Percentiles rank a stretch among this genome's conserved stretches.
Conservation (phyloP, 768 basidiomycete genomes). For the Lentinula lateritia region DNA sequence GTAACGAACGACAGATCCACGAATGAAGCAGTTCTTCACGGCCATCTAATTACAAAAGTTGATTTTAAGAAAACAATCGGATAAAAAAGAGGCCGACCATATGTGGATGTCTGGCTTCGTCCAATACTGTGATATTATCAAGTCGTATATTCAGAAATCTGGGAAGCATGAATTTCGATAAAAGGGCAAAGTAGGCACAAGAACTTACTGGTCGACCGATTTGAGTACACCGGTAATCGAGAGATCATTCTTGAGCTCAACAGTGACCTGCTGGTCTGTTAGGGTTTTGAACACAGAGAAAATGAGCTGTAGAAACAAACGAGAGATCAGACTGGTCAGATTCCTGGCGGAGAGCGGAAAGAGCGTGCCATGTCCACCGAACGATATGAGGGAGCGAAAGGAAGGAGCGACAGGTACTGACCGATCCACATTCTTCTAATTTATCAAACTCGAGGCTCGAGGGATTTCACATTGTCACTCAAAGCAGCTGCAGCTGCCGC, state of each 20-base stretch:
- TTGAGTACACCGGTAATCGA: conserved; percentile 93
- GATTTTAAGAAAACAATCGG: background rate
- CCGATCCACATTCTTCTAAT: too few relatives aligned
- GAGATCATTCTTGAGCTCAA: conserved; percentile 98
- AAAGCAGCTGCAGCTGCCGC: too few relatives aligned
- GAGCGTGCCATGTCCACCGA: background rate
- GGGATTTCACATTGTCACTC: too few relatives aligned
- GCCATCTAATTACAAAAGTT: conserved; percentile 64
- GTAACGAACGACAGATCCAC: conserved; percentile 96
- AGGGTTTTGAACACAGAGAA: conserved; percentile 99
- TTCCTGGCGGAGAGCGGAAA: background rate
- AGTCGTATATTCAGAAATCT: conserved; percentile 96
- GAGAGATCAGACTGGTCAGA: conserved; percentile 8
- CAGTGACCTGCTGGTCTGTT: conserved; percentile 94
- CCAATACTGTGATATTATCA: conserved; percentile 88
- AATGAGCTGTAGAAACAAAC: conserved; percentile 55
- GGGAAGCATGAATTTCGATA: background rate
- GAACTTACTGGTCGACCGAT: conserved; percentile 91
- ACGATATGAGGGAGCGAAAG: background rate
- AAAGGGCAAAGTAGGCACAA: background rate
- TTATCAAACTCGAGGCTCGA: too few relatives aligned
- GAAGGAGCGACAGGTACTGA: background rate
- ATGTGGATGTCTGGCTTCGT: conserved; percentile 92
- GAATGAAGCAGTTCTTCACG: conserved; percentile 98
- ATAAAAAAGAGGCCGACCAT: conserved; percentile 57